Evolutionary conservation across 2,329 filamentous ascomycete genomes (phyloP), one percentile per base, ranked within the genome.

Genomic region (Acrocalymma vagum): DNA sequence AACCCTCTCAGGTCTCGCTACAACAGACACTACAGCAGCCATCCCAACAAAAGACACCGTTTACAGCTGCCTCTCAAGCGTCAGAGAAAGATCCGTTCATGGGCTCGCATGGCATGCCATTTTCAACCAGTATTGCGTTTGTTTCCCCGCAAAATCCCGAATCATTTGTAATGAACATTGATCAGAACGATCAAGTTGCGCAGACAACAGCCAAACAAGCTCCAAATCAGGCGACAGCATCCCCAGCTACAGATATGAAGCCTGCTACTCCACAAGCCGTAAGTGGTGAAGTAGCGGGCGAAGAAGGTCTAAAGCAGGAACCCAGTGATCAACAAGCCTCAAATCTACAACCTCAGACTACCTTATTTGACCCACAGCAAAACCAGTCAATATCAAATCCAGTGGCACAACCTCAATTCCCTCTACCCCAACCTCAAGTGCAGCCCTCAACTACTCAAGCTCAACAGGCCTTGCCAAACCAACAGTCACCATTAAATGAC

Each of bases 121-220:
- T 58, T 33, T 46, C 60, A 4, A 60, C 42, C 53, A 66, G 29
- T 34, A 54, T 62, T 32, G 65, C 63, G 58, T 67, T 69, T 26
- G 55, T 59, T n/a, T 62, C 66, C n/a, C 55, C 61, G 5, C 48
- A 58, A 17, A 58, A 49, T 30, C 53, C 60, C 33, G 52, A 66
- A 34, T 57, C 66, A 3, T 69, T 72, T 33, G 55, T 72, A 18
- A 66, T 59, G 14, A 67, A 68, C 14, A 70, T 71, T 29, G 68
- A 70, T 28, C 65, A 71, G 35, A 71, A 70, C 49, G 59, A 57
- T 13, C 39, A 38, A 21, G n/a, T n/a, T n/a, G n/a, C n/a, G n/a
- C n/a, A n/a, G n/a, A n/a, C n/a, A n/a, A n/a, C n/a, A n/a, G n/a
- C 26, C 51, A 13, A 27, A 36, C 21, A 25, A 45, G 45, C 51